Evolutionary conservation across 768 basidiomycete genomes (phyloP), one percentile per base, ranked within the genome.

Genomic region (Tulasnella sp.): DNA sequence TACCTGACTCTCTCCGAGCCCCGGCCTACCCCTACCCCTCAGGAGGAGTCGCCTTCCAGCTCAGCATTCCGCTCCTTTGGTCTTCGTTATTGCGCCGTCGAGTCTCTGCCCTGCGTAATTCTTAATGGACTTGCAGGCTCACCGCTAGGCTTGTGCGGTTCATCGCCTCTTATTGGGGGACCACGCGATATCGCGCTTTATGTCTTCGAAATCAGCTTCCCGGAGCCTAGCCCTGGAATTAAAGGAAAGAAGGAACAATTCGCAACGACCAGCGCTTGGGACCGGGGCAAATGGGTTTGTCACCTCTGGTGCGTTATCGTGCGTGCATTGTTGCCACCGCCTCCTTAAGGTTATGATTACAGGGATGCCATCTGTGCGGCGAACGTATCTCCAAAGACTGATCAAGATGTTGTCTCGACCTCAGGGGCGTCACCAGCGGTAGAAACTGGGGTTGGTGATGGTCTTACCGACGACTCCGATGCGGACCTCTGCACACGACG

Each of bases 271-370:
- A 46, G 71, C 24, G 68, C 78, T 10, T 79, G 78, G 78, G 78
- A 79, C 36, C 27, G 71, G 46, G 78, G 78, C 38, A 79, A 79
- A 34, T 79, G 78, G 78, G 78, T 79, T 19, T 79, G 78, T 44
- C 71, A 79, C 42, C 31, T 79, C 24, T 79, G 78, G 78, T 79
- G 21, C 42, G 71, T 21, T 72, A 31, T 21, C 31, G 24, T n/a
- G 19, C 2, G 27, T 58, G 18, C 62, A 31, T 34, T 79, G 44
- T 46, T 10, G 34, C 40, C 14, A 16, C n/a, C 48, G 19, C 24
- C 21, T 31, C 21, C 62, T 68, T 5, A 68, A 31, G 21, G 34
- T 36, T 36, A 27, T 19, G 39, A 72, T 38, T 39, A 10, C 31
- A 79, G 78, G 78, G 78, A 79, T 74, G 71, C 78, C 18, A 73